Conservation (phyloP, 148 eudicot species). For the Spergularia bocconei region DNA sequence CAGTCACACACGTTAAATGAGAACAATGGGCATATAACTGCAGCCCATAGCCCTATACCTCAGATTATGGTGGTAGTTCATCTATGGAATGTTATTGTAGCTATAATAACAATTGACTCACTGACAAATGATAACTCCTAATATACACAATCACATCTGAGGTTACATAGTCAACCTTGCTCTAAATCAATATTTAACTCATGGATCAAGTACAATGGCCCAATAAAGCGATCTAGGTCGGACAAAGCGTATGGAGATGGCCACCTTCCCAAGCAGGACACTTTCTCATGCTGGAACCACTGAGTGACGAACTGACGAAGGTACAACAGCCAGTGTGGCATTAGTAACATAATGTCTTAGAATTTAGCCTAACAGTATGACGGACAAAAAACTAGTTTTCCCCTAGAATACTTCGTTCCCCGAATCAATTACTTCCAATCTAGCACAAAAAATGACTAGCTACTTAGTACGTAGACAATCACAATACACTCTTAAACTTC, state of each 20-base stretch:
- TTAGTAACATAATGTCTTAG: not conserved
- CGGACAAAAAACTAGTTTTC: not conserved
- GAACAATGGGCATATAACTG: not conserved
- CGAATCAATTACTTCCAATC: not conserved
- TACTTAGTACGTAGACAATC: not conserved
- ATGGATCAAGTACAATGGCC: constrained; percentile 1
- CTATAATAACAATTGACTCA: not conserved
- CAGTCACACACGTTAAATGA: too few species aligned
- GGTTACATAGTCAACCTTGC: not conserved
- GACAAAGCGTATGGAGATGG: not conserved
- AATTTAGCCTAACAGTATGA: not conserved
- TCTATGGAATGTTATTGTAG: not conserved
- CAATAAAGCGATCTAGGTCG: not conserved
- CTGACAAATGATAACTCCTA: not conserved
- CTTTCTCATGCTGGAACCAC: not conserved
- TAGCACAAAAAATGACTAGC: too few species aligned
- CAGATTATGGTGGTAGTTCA: not conserved
- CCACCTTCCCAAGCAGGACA: not conserved
- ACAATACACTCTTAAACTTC: not conserved
- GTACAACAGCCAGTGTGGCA: not conserved
- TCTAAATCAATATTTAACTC: not conserved
- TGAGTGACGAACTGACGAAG: not conserved
- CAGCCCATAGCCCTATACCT: not conserved
- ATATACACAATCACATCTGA: not conserved
- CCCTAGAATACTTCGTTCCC: not conserved